phyloP scores from a whole-genome alignment of 768 basidiomycete genomes.

The Lentinula sp. region DNA sequence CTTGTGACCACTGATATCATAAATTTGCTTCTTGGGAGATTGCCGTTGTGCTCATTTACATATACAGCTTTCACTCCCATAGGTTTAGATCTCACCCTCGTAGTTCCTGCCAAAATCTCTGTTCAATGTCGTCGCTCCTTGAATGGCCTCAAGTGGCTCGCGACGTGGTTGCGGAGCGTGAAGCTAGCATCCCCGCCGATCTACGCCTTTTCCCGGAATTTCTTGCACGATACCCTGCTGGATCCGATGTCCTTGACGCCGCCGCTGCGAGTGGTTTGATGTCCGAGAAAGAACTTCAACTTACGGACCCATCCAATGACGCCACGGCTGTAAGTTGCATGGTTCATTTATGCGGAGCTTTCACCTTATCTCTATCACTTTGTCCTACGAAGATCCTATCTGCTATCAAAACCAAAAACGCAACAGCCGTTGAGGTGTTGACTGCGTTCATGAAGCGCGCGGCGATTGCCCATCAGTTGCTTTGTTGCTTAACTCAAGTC shows the following conservation, averaged over 20 bases:
- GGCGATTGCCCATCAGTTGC: conserved; percentile 43
- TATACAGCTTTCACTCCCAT: neutral
- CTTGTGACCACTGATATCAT: too few species aligned
- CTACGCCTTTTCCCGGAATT: conserved; percentile 10
- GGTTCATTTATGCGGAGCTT: neutral
- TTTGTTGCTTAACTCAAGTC: conserved; percentile 32
- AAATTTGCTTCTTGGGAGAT: too few species aligned
- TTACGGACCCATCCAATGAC: conserved; percentile 24
- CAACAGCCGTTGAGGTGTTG: conserved; percentile 32
- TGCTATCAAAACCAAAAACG: conserved; percentile 20
- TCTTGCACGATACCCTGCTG: conserved; percentile 11
- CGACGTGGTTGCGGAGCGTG: conserved; percentile 10
- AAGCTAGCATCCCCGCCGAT: conserved; percentile 10
- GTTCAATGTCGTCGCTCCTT: neutral
- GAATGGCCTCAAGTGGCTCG: conserved; percentile 9
- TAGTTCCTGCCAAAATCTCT: neutral
- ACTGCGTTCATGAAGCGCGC: conserved; percentile 45
- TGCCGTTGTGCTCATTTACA: too few species aligned
- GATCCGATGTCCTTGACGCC: conserved; percentile 23
- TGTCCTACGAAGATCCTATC: conserved; percentile 9
- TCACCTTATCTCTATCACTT: neutral
- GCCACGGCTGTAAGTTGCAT: conserved; percentile 22
- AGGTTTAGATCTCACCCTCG: neutral
- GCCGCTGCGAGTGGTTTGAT: conserved; percentile 25
- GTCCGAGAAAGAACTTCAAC: conserved; percentile 22